phyloP scores from a whole-genome alignment of 192 early-diverging fungal genomes.

The Backusella liffmaniae region DNA sequence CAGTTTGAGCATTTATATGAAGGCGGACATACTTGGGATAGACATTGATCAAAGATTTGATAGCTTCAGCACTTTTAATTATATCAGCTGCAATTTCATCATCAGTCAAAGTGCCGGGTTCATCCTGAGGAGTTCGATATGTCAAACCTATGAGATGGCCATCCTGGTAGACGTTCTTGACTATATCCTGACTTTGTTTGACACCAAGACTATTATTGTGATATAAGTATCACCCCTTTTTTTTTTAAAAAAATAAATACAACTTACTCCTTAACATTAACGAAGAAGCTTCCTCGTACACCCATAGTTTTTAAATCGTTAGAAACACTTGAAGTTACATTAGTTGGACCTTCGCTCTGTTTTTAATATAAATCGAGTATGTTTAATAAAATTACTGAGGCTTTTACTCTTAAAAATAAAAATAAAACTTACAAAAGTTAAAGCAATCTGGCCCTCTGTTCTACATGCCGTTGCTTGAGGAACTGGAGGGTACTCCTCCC shows the following conservation, averaged over 20 bases:
- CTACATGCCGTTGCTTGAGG: slow-evolving; percentile 3
- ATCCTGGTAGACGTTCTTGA: slow-evolving; percentile 42
- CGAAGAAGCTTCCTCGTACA: slow-evolving; percentile 44
- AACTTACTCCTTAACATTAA: slow-evolving; percentile 22
- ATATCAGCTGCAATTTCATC: slow-evolving; percentile 37
- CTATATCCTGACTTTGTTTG: slow-evolving; percentile 41
- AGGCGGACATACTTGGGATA: slow-evolving; percentile 49
- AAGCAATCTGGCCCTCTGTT: slow-evolving; percentile 8
- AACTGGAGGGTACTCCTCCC: background rate
- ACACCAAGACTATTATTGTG: slow-evolving; percentile 36
- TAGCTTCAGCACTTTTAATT: slow-evolving; percentile 31
- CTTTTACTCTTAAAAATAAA: background rate
- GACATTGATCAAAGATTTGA: slow-evolving; percentile 37
- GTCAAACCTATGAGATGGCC: slow-evolving; percentile 50
- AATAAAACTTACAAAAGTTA: background rate
- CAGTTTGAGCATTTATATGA: slow-evolving; percentile 35
- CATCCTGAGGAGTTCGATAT: slow-evolving; percentile 44
- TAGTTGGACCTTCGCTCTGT: slow-evolving; percentile 47
- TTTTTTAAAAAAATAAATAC: background rate
- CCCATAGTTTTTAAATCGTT: slow-evolving; percentile 37
- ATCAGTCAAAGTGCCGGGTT: slow-evolving; percentile 34
- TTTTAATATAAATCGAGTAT: background rate
- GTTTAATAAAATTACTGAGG: background rate
- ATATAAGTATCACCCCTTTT: background rate
- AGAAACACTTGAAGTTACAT: slow-evolving; percentile 41